Base-by-base conservation (phyloP, 176 grass and related monocot genomes). In the Oryza meridionalis region DNA sequence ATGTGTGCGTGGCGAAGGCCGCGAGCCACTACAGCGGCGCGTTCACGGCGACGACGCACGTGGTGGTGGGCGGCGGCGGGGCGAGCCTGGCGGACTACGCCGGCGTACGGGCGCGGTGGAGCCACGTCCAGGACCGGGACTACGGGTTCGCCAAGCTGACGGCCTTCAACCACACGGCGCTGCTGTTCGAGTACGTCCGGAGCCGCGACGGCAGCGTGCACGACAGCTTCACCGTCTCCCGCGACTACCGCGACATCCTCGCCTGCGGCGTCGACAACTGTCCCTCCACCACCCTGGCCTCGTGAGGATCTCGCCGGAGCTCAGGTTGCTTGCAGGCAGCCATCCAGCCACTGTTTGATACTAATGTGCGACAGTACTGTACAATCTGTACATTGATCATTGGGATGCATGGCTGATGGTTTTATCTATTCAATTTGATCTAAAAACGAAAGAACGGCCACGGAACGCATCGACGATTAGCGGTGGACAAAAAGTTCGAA, bases 41-140 rank as follows among this genome's bases (percentile, higher is more conserved):
- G 1, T 95, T 98, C 87, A 89, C 65, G 77, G 96, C 96, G 66
- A 95, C 87, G 76, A 98, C 93, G 32, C 96, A 98, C 80, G 70
- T 98, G n/a, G 96, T 95, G 42, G 93, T 90, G 22, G 96, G 96
- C 53, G 93, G 96, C 27, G 92, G 95, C 31, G 96, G 91, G n/a
- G 81, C 87, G n/a, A 73, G 82, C 89, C 91, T 95, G 12, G 85
- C 91, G 33, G 82, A 86, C 21, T 98, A 94, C 80, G 65, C 91
- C 14, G 50, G 73, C 33, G 77, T 26, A 50, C 75, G 69, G 33
- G 68, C 89, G 67, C 76, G 88, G 40, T 98, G 96, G 87, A 98
- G 96, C 86, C 83, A 91, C 80, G 90, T 79, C 61, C 96, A 58
- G 76, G 96, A 98, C 87, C 86, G 66, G 38, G 91, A 98, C 82